Conservation (phyloP, 768 basidiomycete genomes). For the Cystoderma amianthinum region DNA sequence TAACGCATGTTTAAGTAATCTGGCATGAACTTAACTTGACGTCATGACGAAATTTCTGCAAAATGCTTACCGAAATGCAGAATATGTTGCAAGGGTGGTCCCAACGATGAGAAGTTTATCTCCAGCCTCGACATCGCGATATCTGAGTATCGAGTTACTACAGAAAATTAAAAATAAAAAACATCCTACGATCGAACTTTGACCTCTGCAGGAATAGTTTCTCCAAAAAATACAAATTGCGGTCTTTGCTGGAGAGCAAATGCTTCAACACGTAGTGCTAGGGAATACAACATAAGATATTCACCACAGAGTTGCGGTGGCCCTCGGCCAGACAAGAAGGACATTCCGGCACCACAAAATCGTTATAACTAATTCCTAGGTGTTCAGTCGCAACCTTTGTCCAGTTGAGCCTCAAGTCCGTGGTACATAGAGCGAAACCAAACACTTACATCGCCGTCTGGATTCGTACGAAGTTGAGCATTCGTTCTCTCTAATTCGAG, state of each 20-base stretch:
- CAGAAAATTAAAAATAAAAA: too few relatives aligned
- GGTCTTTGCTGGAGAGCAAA: slow-evolving; percentile 81
- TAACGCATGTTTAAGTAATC: slow-evolving; percentile 75
- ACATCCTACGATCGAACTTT: slow-evolving; percentile 65
- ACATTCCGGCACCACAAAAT: slow-evolving; percentile 79
- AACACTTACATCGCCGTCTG: slow-evolving; percentile 80
- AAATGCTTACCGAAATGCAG: slow-evolving; percentile 77
- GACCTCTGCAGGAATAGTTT: slow-evolving; percentile 64
- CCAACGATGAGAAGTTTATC: slow-evolving; percentile 78
- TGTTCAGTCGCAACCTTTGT: slow-evolving; percentile 74
- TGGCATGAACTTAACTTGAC: slow-evolving; percentile 16
- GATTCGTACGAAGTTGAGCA: slow-evolving; percentile 70
- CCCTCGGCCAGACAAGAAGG: slow-evolving; percentile 55
- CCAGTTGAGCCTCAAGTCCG: background rate
- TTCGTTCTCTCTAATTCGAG: slow-evolving; percentile 57
- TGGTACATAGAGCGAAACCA: background rate
- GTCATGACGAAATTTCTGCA: too few relatives aligned
- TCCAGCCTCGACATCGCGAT: slow-evolving; percentile 45
- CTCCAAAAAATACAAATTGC: slow-evolving; percentile 84
- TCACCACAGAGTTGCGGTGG: slow-evolving; percentile 54
- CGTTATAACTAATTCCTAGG: slow-evolving; percentile 62
- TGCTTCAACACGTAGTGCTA: too few relatives aligned
- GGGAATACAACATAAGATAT: too few relatives aligned
- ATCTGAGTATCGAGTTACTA: too few relatives aligned
- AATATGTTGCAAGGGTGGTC: slow-evolving; percentile 90